Base-by-base conservation (phyloP, 2,329 filamentous ascomycete genomes). In the Talaromyces sp. region DNA sequence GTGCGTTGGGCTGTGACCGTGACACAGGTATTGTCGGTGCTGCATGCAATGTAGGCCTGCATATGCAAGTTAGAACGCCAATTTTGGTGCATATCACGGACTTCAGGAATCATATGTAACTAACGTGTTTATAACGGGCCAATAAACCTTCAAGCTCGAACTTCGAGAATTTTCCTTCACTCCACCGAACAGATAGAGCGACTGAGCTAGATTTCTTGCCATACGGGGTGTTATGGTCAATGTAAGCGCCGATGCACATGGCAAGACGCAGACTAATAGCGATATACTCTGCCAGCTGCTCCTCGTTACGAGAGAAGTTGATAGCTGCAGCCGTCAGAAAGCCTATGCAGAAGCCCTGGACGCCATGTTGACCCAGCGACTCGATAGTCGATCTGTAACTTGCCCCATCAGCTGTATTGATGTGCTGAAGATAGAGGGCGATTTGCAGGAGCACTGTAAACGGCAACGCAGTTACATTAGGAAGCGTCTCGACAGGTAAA, bases 311-410 rank as follows among this genome's bases (percentile, higher is more conserved):
- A 7, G 76, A 70, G 66, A 73, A 71, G 0, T 78, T 70, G 1
- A 80, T 75, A 0, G 78, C 77, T 15, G 76, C 64, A 11, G 81
- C 77, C 47, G 68, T 73, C 13, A 83, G 60, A 1, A 81, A 61
- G 0, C 80, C 80, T 0, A 74, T 75, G 43, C 81, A 82, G 62
- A 81, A 76, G 0, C 81, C 80, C 0, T 76, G 60, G 1, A 71
- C 70, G 43, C 69, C 74, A 25, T 63, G 19, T 19, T 58, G 31
- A 27, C 54, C 47, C 61, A 63, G 36, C 10, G 61, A 63, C 15
- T 56, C 34, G 22, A 54, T 25, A 15, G 31, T 56, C 10, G 25
- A 22, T 10, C 45, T n/a, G 34, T 43, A 58, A 31, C 43, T 25
- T 29, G 31, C 2, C 7, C 15, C 38, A 36, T 43, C 11, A n/a